These are phyloP conservation scores for Boletellus ananas DNA, from an alignment of 768 basidiomycete genomes.

Conservation along the genomic window DNA sequence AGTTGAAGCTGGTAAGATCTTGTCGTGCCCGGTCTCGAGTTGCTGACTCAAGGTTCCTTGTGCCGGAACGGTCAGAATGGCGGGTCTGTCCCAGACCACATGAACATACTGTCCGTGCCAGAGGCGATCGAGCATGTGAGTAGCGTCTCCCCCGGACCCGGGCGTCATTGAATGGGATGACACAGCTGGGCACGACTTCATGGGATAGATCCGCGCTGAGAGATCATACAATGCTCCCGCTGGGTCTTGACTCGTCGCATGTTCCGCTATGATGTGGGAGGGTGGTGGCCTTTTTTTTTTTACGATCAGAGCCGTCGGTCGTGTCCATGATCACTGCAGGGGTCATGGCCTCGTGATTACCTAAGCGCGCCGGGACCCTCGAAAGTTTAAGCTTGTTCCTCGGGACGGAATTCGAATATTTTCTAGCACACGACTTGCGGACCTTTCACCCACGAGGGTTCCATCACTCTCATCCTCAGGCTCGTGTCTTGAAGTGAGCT, in stretches of 20 bases:
- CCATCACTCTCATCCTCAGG: too few species aligned
- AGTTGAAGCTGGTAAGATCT: conserved; percentile 50
- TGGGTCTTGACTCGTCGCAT: conserved; percentile 43
- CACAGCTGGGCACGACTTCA: conserved; percentile 48
- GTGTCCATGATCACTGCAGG: too few species aligned
- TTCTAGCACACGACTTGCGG: background rate
- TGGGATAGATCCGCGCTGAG: conserved; percentile 49
- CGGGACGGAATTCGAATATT: background rate
- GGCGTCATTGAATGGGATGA: conserved; percentile 3
- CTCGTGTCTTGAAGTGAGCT: too few species aligned
- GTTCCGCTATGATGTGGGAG: conserved; percentile 17
- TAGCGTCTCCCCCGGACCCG: background rate
- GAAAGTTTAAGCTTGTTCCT: background rate
- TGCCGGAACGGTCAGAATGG: conserved; percentile 39
- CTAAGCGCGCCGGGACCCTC: background rate
- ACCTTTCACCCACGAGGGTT: too few species aligned
- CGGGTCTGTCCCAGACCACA: conserved; percentile 61
- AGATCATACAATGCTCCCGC: conserved; percentile 53
- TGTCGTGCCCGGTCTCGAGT: background rate
- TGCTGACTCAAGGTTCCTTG: background rate
- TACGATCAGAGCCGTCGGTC: background rate
- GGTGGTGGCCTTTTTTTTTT: too few species aligned
- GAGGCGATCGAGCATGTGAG: conserved; percentile 61
- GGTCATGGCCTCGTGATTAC: too few species aligned
- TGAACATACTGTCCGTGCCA: conserved; percentile 61